phyloP scores from a whole-genome alignment of 768 basidiomycete genomes.

The Panaeolus cyanescens region DNA sequence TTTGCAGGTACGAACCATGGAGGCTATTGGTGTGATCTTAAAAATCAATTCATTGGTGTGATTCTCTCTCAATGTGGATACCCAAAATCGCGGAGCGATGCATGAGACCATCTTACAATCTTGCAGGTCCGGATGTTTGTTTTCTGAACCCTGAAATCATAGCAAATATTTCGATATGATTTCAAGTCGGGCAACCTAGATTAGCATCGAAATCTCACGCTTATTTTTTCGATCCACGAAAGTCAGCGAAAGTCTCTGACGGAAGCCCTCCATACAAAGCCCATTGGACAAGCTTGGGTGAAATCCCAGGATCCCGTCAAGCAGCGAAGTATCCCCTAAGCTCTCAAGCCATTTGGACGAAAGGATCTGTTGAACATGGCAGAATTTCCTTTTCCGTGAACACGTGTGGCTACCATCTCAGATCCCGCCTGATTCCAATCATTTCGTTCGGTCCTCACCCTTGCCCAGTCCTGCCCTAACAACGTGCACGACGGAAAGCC shows the following conservation, averaged over 20 bases:
- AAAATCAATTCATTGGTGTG: conserved; percentile 16
- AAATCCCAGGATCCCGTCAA: background rate
- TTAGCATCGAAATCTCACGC: conserved; percentile 17
- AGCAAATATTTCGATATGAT: conserved; percentile 7
- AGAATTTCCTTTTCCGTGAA: background rate
- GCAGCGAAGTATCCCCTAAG: background rate
- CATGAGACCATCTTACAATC: conserved; percentile 2
- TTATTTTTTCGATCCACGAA: background rate
- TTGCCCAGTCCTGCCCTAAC: background rate
- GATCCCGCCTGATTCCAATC: background rate
- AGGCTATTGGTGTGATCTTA: conserved; percentile 18
- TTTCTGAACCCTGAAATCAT: conserved; percentile 21
- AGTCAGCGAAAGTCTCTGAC: too few relatives aligned
- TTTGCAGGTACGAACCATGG: conserved; percentile 23
- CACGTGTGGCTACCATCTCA: background rate
- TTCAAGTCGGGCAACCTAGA: conserved; percentile 11
- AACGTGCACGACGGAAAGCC: conserved; percentile 1
- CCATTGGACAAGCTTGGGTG: background rate
- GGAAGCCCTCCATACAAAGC: too few relatives aligned
- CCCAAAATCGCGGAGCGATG: conserved; percentile 12
- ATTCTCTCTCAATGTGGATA: conserved; percentile 14
- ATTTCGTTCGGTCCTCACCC: background rate
- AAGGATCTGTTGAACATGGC: background rate
- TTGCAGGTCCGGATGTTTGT: conserved; percentile 18
- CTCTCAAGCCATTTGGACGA: background rate